A percentile compares a stretch with the other conserved stretches of the same genome.
Evolutionary conservation across 2,329 filamentous ascomycete genomes (phyloP).

Genomic region (Trichoderma citrinoviride): DNA sequence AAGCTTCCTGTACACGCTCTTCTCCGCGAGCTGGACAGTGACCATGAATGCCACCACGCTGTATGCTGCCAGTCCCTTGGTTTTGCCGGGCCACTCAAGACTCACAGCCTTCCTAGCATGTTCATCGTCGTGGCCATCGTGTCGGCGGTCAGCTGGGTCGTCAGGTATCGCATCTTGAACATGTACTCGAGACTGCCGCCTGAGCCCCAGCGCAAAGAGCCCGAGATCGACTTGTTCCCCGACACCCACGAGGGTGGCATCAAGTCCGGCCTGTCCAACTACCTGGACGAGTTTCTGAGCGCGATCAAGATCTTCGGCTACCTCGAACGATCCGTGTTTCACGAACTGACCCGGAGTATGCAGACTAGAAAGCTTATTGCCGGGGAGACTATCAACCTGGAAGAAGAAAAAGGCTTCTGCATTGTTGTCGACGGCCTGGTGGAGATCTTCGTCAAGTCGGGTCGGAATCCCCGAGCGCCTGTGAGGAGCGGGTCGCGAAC

Average conservation of each 20-base stretch:
- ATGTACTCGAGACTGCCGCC: constrained; percentile 94
- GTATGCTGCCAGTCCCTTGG: constrained; percentile 47
- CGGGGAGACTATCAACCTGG: constrained; percentile 88
- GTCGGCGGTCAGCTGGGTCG: constrained; percentile 88
- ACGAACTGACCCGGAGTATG: constrained; percentile 96
- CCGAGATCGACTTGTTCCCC: constrained; percentile 90
- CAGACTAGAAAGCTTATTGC: constrained; percentile 95
- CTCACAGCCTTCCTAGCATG: constrained; percentile 50
- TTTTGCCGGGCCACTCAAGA: constrained; percentile 9
- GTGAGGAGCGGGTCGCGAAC: constrained; percentile 26
- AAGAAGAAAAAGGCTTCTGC: constrained; percentile 98
- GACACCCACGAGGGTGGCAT: constrained; percentile 86
- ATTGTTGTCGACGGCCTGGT: constrained; percentile 94
- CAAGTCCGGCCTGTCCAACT: constrained; percentile 91
- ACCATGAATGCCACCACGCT: constrained; percentile 98
- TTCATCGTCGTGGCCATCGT: constrained; percentile 73
- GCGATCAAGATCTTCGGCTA: constrained; percentile 99
- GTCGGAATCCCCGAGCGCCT: constrained; percentile 48
- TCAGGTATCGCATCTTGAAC: constrained; percentile 92
- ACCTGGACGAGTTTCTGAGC: constrained; percentile 94
- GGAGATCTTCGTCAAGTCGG: constrained; percentile 97
- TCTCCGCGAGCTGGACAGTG: constrained; percentile 90
- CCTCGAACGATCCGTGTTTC: constrained; percentile 91
- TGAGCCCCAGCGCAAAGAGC: constrained; percentile 93
- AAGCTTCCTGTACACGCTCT: constrained; percentile 81